Evolutionary conservation across 2,329 filamentous ascomycete genomes (phyloP).

Genomic region (Verticillium zaregamsianum): DNA sequence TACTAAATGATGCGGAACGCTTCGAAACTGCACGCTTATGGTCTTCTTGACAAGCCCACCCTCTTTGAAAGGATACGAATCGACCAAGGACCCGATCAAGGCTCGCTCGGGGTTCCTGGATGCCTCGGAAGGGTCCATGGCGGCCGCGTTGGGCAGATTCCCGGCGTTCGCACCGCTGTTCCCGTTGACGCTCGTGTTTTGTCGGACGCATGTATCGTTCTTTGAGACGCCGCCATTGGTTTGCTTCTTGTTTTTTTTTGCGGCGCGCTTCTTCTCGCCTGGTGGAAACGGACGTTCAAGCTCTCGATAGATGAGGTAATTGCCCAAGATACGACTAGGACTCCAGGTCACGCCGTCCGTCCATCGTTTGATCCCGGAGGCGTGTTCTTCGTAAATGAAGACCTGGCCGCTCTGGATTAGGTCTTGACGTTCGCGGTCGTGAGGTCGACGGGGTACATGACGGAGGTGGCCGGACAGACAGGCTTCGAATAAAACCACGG

Average conservation of each 20-base stretch:
- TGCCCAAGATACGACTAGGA: slow-evolving; percentile 78
- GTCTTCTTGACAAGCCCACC: slow-evolving; percentile 89
- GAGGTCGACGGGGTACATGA: slow-evolving; percentile 78
- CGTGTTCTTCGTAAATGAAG: slow-evolving; percentile 88
- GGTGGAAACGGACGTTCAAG: slow-evolving; percentile 73
- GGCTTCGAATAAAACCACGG: slow-evolving; percentile 75
- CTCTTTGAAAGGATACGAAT: slow-evolving; percentile 83
- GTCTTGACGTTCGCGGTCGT: slow-evolving; percentile 73
- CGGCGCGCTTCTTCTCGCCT: slow-evolving; percentile 79
- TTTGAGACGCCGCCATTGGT: slow-evolving; percentile 32
- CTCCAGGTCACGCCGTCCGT: slow-evolving; percentile 91
- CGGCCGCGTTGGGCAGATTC: not conserved
- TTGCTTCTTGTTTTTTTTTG: slow-evolving; percentile 58
- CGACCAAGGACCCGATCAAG: slow-evolving; percentile 63
- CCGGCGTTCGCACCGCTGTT: not conserved
- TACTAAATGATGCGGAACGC: slow-evolving; percentile 78
- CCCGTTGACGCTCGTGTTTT: not conserved
- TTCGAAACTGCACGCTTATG: slow-evolving; percentile 72
- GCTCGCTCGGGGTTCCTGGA: slow-evolving; percentile 10
- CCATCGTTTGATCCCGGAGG: slow-evolving; percentile 91
- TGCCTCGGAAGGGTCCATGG: slow-evolving; percentile 10
- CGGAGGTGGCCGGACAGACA: slow-evolving; percentile 66
- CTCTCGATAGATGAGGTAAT: slow-evolving; percentile 83
- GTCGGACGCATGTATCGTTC: slow-evolving; percentile 11
- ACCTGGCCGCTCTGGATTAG: slow-evolving; percentile 82